Evolutionary conservation across 768 basidiomycete genomes (phyloP).

Genomic region (Dentipellis fragilis): DNA sequence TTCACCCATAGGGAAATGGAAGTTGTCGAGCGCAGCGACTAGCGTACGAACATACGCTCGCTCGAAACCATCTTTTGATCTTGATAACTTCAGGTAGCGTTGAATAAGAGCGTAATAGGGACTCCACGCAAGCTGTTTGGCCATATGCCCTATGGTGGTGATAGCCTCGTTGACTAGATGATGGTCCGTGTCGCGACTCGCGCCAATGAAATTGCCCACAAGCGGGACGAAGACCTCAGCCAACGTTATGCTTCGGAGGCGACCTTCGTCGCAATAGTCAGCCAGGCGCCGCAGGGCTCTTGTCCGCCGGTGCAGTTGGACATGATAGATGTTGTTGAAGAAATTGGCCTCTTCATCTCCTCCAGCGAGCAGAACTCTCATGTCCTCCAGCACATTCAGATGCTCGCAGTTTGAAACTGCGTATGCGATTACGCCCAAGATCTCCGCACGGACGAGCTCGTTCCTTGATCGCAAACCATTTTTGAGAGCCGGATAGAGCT

Average conservation of each 20-base stretch:
- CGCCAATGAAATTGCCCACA: slow-evolving; percentile 68
- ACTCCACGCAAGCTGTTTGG: slow-evolving; percentile 72
- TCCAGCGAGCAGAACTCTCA: slow-evolving; percentile 69
- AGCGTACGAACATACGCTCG: slow-evolving; percentile 78
- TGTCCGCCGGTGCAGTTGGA: slow-evolving; percentile 84
- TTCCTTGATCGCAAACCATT: slow-evolving; percentile 69
- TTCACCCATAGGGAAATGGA: slow-evolving; percentile 82
- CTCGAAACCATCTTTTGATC: slow-evolving; percentile 60
- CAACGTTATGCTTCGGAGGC: slow-evolving; percentile 58
- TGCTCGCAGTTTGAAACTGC: slow-evolving; percentile 56
- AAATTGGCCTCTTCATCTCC: slow-evolving; percentile 95
- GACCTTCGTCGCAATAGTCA: slow-evolving; percentile 60
- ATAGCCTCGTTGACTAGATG: slow-evolving; percentile 89
- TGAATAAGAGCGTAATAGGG: slow-evolving; percentile 74
- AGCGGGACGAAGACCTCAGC: slow-evolving; percentile 82
- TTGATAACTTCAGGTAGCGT: slow-evolving; percentile 65
- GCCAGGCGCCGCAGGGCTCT: slow-evolving; percentile 79
- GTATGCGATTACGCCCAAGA: slow-evolving; percentile 68
- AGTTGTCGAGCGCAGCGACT: slow-evolving; percentile 78
- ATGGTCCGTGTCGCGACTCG: slow-evolving; percentile 59
- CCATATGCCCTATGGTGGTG: slow-evolving; percentile 63
- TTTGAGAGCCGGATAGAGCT: slow-evolving; percentile 71
- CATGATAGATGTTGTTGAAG: slow-evolving; percentile 92
- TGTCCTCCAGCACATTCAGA: slow-evolving; percentile 59
- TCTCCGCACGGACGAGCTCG: slow-evolving; percentile 81